Percentiles rank a stretch among this genome's conserved stretches.
These are phyloP conservation scores for Corymbia calophylla DNA, from an alignment of 441 rosid genomes.

Conservation along the genomic window DNA sequence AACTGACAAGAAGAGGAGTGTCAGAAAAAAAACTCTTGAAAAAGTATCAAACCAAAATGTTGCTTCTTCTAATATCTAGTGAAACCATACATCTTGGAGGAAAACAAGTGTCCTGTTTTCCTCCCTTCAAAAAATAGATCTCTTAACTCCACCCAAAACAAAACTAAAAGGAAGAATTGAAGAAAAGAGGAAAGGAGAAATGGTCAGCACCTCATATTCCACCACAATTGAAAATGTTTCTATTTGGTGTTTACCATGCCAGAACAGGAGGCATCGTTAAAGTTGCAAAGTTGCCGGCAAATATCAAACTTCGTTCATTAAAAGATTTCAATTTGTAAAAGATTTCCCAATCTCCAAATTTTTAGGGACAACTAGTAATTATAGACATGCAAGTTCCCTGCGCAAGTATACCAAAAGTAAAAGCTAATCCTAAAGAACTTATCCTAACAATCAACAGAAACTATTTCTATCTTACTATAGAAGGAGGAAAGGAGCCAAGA, in stretches of 20 bases:
- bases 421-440: neutral
- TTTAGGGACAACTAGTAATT: neutral
- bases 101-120: neutral
- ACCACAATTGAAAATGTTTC: neutral
- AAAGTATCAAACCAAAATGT: neutral
- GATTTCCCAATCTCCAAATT: neutral
- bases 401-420: neutral
- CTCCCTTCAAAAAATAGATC: neutral
- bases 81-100: neutral
- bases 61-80: neutral
- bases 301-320: neutral
- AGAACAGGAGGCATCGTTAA: neutral
- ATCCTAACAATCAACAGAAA: neutral
- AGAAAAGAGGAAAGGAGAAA: neutral
- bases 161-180: neutral
- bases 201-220: neutral
- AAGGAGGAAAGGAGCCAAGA: neutral
- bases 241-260: neutral
- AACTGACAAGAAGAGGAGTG: slow-evolving; percentile 31
- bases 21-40: neutral
- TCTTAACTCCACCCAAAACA: neutral
- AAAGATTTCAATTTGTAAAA: neutral
- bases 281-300: neutral
- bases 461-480: neutral
- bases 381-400: neutral